Base-by-base conservation (phyloP, 176 grass and related monocot genomes). In the Paspalum notatum region DNA sequence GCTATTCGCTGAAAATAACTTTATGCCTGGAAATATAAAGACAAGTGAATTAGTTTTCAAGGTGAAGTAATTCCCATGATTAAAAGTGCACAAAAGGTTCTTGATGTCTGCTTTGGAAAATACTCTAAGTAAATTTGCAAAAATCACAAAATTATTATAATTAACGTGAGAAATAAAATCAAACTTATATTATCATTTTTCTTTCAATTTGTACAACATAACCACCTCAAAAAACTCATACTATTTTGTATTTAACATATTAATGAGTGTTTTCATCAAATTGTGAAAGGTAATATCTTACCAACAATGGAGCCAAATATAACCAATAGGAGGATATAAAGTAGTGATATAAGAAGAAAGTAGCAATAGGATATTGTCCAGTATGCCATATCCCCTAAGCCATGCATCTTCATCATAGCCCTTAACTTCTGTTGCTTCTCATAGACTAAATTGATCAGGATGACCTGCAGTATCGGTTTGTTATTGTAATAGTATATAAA, bases 391-490 rank as follows among this genome's bases (percentile, higher is more conserved):
- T 90, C 80, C 41, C 85, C 87, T 51, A 97, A 85, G 59, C 93
- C 93, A 66, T 97, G 87, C 90, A 92, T 90, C 79, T 90, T 97
- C 93, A 97, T 97, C 80, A 97, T 97, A 70, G 83, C 85, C 65
- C 87, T 90, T 68, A 90, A 82, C 75, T 96, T 96, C 62, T 90
- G 79, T 80, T 96, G 85, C 83, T 92, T 96, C 83, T 96, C 93
- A 59, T 92, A 92, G 20, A 90, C 83, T 80, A 91, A 71, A 66
- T 77, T 89, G 64, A 32, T 82, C 27, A 91, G 72, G 40, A 94
- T 86, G 60, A 94, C 82, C 92, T 94, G 62, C 83, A 90, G 7
- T 57, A 56, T 7, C 2, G 17, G 50, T 26, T 49, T 67, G 42
- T 14, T 38, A 85, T 22, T 26, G 22, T 70, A 9, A 69, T 41